These are phyloP conservation scores for Rhizomucor miehei DNA, from an alignment of 371 early-diverging fungal species.

Conservation along the genomic window DNA sequence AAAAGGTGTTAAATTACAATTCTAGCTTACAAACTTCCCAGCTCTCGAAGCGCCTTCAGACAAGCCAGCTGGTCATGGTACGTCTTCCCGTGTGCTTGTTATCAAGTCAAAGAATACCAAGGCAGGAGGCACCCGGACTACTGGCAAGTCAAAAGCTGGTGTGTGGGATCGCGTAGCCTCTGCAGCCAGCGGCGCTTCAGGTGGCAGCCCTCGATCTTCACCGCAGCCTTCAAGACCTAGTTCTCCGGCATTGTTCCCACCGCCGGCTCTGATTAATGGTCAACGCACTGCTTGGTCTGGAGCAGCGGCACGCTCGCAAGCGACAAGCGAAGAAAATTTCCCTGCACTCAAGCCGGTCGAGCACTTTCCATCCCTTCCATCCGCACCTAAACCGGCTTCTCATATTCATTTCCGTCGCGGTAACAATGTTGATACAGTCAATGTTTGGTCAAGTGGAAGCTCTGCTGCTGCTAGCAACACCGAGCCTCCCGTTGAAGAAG, in stretches of 20 bases:
- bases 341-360: slow-evolving; percentile 19
- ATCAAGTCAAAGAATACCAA: slow-evolving; percentile 51
- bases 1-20: too few species aligned
- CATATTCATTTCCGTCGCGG: slow-evolving; percentile 30
- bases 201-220: slow-evolving; percentile 23
- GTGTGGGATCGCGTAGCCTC: slow-evolving; percentile 49
- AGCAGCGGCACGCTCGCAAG: slow-evolving; percentile 1
- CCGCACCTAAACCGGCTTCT: slow-evolving; percentile 30
- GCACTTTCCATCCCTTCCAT: slow-evolving; percentile 44
- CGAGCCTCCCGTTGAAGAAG: slow-evolving; percentile 2
- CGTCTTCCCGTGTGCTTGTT: slow-evolving; percentile 41
- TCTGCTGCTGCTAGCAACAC: not conserved
- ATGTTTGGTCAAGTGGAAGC: slow-evolving; percentile 23
- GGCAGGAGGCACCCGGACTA: slow-evolving; percentile 30
- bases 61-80: slow-evolving; percentile 34
- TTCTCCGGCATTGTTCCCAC: slow-evolving; percentile 18
- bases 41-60: slow-evolving; percentile 18
- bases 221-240: slow-evolving; percentile 42
- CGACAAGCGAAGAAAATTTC: slow-evolving; percentile 12
- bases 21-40: slow-evolving; percentile 23
- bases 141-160: slow-evolving; percentile 32
- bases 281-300: slow-evolving; percentile 25
- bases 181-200: slow-evolving; percentile 22
- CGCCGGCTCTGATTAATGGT: slow-evolving; percentile 4
- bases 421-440: slow-evolving; percentile 13